Evolutionary conservation across 1,284 basidiomycete genomes (phyloP), one percentile per base, ranked within the genome.

Genomic region (Puccinia triticina): DNA sequence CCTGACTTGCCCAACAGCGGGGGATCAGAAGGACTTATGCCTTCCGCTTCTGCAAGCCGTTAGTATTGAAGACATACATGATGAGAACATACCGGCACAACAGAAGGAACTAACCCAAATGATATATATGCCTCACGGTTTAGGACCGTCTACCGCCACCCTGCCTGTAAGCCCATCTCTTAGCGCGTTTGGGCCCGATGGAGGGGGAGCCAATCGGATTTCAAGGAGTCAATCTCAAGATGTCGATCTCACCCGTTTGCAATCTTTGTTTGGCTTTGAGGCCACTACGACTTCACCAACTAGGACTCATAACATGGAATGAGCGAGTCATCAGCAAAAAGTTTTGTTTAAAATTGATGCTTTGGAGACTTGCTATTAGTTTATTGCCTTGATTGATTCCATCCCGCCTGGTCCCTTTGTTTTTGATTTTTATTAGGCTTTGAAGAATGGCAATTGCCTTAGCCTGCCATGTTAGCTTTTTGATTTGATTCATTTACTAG

Each of bases 181-280:
- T 5, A 61, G 74, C 55, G 32, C 55, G 5, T 40, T 59, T 43
- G 37, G 53, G 40, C 7, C 16, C 32, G 48, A 50, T 29, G 26
- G n/a, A n/a, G 72, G 72, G 48, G 53, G 50, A 18, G 34, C 18
- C 21, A 29, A 34, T 14, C 34, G 67, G 32, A 73, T 64, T 50
- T 59, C 69, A 14, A 59, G 55, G 43, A 46, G 43, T 55, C 50
- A 59, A 43, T 69, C 64, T 14, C 78, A 80, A 37, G 69, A 80
- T 80, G n/a, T 73, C 50, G 78, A 80, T 64, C 50, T 80, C 12
- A 73, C 37, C 37, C 29, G 78, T 34, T 80, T 80, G 29, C 78
- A 80, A 48, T 71, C 67, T 53, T 48, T 80, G 29, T 80, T 80
- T 73, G 78, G 69, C 5, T 80, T 80, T 53, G 67, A 67, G 12